A percentile compares a stretch with the other conserved stretches of the same genome.
Conservation (phyloP, 2,329 filamentous ascomycete species). For the Fusarium sp. region DNA sequence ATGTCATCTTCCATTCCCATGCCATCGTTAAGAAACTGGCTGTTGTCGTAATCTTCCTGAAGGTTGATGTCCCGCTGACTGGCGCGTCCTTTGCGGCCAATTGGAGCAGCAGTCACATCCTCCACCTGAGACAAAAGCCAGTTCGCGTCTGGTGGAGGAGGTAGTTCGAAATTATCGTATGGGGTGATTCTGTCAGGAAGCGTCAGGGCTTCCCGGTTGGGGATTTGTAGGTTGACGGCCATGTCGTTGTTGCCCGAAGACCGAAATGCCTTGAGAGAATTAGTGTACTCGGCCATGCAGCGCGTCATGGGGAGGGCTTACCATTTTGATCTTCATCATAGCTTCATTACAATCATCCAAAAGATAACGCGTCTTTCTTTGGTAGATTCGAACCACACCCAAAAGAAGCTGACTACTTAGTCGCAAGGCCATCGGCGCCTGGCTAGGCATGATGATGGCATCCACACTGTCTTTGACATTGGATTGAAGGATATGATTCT, state of each 20-base stretch:
- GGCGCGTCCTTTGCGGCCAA: slow-evolving; percentile 66
- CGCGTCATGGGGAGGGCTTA: slow-evolving; percentile 53
- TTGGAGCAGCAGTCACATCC: slow-evolving; percentile 63
- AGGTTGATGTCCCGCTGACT: slow-evolving; percentile 74
- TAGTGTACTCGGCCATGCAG: slow-evolving; percentile 37
- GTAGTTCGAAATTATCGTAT: slow-evolving; percentile 79
- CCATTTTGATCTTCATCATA: slow-evolving; percentile 98
- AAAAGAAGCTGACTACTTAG: slow-evolving; percentile 93
- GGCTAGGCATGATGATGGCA: slow-evolving; percentile 91
- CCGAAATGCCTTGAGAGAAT: slow-evolving; percentile 83
- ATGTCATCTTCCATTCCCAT: slow-evolving; percentile 68
- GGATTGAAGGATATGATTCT: slow-evolving; percentile 93
- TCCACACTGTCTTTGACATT: slow-evolving; percentile 95
- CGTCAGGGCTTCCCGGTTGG: slow-evolving; percentile 86
- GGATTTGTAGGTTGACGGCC: slow-evolving; percentile 81
- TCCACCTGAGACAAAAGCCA: slow-evolving; percentile 83
- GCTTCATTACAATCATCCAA: slow-evolving; percentile 98
- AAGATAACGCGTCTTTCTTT: slow-evolving; percentile 94
- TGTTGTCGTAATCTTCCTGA: slow-evolving; percentile 76
- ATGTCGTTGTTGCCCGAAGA: slow-evolving; percentile 95
- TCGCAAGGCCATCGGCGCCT: slow-evolving; percentile 94
- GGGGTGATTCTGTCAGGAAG: slow-evolving; percentile 94
- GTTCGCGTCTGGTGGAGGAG: slow-evolving; percentile 89
- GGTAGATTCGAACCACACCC: slow-evolving; percentile 97
- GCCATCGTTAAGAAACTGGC: slow-evolving; percentile 81